Evolutionary conservation across 202 grass and related monocot species (phyloP), one percentile per base, ranked within the genome.

Genomic region (Eragrostis tef): DNA sequence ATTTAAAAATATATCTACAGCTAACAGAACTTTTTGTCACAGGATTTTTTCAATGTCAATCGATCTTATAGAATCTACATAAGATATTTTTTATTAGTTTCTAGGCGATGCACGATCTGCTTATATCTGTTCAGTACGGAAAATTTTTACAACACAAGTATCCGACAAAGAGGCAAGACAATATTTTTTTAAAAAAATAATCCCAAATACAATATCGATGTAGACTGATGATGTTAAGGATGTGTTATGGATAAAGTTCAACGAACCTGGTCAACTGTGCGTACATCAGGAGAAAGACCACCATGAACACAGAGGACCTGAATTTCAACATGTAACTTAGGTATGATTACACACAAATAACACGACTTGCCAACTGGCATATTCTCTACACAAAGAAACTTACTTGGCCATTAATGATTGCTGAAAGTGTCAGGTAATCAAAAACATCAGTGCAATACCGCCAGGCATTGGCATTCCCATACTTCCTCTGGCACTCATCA

Each of bases 361-460:
- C 63, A 84, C 41, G 11, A 75, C 75, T 0, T 61, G 6, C 20
- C 2, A 56, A 43, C 24, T 20, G 22, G 75, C 56, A 81, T 72
- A 59, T 43, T 62, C 5, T 84, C 41, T 64, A 71, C 16, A 63
- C 1, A 0, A 19, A 83, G 41, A 53, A 69, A 20, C 88, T 89
- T 91, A 98, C 95, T 2, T 91, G 94, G 52, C 92, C 92, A 86
- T 98, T 94, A 84, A 98, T 98, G 86, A 98, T 98, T 48, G 95
- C 95, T 71, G 95, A 98, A 79, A 98, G 77, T 39, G 95, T 98
- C 86, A 98, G 90, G 77, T 91, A 98, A 82, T 98, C 92, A 27
- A 98, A 98, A 79, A 98, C 95, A 91, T 98, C 95, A 24, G 95
- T 98, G 86, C 95, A 98, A 39, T 98, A 98, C 75, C 95, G 92